Base-by-base conservation (phyloP, 2,329 filamentous ascomycete genomes). In the Seiridium cupressi region DNA sequence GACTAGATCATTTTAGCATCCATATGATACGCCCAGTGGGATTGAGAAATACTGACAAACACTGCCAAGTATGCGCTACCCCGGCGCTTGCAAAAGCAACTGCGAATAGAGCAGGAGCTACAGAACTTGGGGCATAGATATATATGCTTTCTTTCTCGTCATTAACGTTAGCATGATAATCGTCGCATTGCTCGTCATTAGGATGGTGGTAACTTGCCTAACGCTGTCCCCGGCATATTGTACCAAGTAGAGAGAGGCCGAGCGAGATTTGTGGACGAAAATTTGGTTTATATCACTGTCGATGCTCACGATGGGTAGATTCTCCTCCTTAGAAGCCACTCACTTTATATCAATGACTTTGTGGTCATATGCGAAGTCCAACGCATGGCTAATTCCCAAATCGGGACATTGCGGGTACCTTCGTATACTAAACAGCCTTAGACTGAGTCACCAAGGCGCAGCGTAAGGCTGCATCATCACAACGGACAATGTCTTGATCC, bases 91-190 rank as follows among this genome's bases (percentile, higher is more conserved):
- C 70, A 60, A 82, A 84, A 0, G 81, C 65, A 13, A 81, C 64
- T 3, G 80, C 75, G 67, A 85, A 87, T 51, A 84, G 65, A 26
- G 85, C 76, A 0, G 84, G 82, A 0, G 82, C 82, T 4, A 64
- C 75, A 67, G 84, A 83, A 68, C 82, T 84, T 0, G 84, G 84
- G 10, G 77, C 78, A 62, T 86, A 86, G 64, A 80, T 69, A 59
- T 72, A 80, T 31, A 78, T 66, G 60, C 76, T 79, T 2, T 55
- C 53, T 55, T 5, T 13, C 5, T 26, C 42, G 26, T 1, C n/a
- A 34, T 2, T 8, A 1, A 9, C 26, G 51, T 54, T n/a, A 53
- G 32, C 18, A 26, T 38, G 4, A 35, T 38, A 7, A 1, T 13
- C 36, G 3, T 53, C 3, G 8, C 7, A 1, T 34, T 6, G 18